These are phyloP conservation scores for Rhodotorula babjevae DNA, from an alignment of 768 basidiomycete genomes.

Conservation along the genomic window DNA sequence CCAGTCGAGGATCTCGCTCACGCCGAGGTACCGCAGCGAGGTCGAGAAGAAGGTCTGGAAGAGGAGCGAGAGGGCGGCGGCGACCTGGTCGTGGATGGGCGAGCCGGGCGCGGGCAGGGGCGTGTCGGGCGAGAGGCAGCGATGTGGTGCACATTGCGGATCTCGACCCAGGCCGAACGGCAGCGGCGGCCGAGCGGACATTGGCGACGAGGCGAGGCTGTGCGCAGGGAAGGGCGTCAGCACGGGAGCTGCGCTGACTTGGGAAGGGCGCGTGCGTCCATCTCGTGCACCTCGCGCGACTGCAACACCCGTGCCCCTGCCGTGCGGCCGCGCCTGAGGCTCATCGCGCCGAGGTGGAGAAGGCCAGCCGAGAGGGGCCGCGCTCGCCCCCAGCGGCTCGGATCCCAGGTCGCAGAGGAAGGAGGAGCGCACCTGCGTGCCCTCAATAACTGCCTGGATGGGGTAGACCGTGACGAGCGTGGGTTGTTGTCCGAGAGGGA, in stretches of 20 bases:
- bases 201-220: background rate
- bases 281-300: no score
- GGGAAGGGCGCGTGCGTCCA: no score
- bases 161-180: slow-evolving; percentile 33
- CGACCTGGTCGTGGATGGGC: slow-evolving; percentile 32
- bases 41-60: slow-evolving; percentile 38
- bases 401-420: no score
- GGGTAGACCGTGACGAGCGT: no score
- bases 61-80: slow-evolving; percentile 16
- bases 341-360: background rate
- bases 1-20: slow-evolving; percentile 38
- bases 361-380: background rate
- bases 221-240: no score
- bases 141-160: slow-evolving; percentile 12
- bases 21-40: slow-evolving; percentile 32
- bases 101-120: slow-evolving; percentile 19
- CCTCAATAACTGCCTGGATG: no score
- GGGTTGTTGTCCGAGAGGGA: no score
- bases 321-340: no score
- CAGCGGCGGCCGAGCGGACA: slow-evolving; percentile 24
- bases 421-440: no score
- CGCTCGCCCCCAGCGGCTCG: no score
- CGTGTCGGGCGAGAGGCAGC: slow-evolving; percentile 20
- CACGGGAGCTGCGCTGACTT: no score
- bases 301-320: no score